Conservation (phyloP, 495 filamentous ascomycete species). For the Xanthoparmelia taractica region DNA sequence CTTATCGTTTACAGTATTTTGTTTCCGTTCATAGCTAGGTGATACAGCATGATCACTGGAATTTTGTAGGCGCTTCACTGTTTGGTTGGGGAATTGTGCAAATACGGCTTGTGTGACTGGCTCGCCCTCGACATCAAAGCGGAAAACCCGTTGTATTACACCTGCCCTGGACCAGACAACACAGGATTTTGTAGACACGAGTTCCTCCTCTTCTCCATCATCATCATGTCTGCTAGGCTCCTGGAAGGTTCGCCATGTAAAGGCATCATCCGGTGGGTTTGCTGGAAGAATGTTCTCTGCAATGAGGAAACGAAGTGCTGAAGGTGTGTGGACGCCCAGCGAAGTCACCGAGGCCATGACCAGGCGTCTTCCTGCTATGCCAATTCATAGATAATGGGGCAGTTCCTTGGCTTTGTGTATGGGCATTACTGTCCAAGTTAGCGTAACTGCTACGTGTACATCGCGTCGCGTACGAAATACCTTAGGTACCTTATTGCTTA, state of each 20-base stretch:
- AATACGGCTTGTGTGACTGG: conserved; percentile 74
- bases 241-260: conserved; percentile 60
- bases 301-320: conserved; percentile 73
- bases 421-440: neutral
- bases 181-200: conserved; percentile 72
- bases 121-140: conserved; percentile 79
- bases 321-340: conserved; percentile 78
- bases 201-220: conserved; percentile 61
- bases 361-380: conserved; percentile 2
- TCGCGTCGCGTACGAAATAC: conserved; percentile 10
- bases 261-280: conserved; percentile 57
- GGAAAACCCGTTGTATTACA: conserved; percentile 77
- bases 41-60: neutral
- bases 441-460: neutral
- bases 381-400: neutral
- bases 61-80: no score
- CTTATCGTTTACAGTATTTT: neutral
- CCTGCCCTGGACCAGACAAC: conserved; percentile 90
- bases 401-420: neutral
- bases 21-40: neutral
- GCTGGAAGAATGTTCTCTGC: conserved; percentile 67
- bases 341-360: conserved; percentile 81
- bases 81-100: conserved; percentile 55
- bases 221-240: conserved; percentile 38
- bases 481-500: no score